These are phyloP conservation scores for Cadophora sp. DNA, from an alignment of 2,329 filamentous ascomycete species.

Conservation along the genomic window DNA sequence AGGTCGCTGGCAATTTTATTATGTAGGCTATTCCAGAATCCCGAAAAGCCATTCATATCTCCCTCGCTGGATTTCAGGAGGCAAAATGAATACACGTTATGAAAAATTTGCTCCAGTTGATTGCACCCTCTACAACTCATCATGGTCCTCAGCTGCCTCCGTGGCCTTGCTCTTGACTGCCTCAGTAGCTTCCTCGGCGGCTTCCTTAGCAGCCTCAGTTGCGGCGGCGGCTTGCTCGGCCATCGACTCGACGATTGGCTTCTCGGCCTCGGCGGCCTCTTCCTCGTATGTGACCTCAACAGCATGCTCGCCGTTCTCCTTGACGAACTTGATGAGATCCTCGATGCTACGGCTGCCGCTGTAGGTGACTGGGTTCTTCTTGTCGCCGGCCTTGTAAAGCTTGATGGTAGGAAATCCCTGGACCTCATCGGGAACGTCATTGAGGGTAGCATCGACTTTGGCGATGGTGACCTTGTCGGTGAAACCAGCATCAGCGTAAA, in stretches of 20 bases:
- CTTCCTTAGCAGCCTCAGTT: conserved; percentile 46
- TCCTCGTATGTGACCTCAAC: conserved; percentile 68
- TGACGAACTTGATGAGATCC: conserved; percentile 90
- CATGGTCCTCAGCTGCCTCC: conserved; percentile 61
- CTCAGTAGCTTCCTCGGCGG: conserved; percentile 57
- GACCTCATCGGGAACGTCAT: conserved; percentile 97
- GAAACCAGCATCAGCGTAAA: conserved; percentile 78
- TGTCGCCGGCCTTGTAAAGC: conserved; percentile 90
- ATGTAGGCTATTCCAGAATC: conserved; percentile 24
- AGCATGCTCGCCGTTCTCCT: conserved; percentile 93
- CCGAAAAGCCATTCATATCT: conserved; percentile 20
- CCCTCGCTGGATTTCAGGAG: conserved; percentile 19
- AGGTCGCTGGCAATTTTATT: conserved; percentile 22
- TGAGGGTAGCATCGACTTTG: conserved; percentile 95
- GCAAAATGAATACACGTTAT: conserved; percentile 40
- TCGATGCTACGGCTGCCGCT: conserved; percentile 85
- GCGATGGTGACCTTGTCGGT: conserved; percentile 88
- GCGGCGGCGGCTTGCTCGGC: conserved; percentile 50
- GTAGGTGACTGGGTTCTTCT: conserved; percentile 86
- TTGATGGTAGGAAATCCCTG: conserved; percentile 99
- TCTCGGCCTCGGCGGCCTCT: conserved; percentile 58
- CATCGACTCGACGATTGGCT: conserved; percentile 48
- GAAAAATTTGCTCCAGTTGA: conserved; percentile 26
- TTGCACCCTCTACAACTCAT: conserved; percentile 73
- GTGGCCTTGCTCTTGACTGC: conserved; percentile 54